phyloP scores from a whole-genome alignment of 2,329 filamentous ascomycete species.

The Scytalidium lignicola region DNA sequence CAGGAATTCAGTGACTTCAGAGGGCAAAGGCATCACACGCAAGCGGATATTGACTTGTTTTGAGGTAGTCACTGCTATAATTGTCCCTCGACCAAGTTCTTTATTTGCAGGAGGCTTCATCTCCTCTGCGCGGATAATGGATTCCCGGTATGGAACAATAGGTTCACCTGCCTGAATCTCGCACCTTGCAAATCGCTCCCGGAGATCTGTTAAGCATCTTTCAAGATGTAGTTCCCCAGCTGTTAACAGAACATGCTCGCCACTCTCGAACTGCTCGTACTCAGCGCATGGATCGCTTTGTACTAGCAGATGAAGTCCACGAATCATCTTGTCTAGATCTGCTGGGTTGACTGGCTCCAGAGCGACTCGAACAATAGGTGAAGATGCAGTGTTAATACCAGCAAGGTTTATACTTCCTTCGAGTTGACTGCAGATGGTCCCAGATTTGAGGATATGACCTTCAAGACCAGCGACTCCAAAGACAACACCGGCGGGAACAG shows the following conservation, averaged over 20 bases:
- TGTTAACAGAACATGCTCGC: conserved; percentile 91
- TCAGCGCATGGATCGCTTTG: conserved; percentile 94
- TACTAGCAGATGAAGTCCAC: conserved; percentile 77
- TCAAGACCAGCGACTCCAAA: conserved; percentile 93
- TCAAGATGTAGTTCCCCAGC: conserved; percentile 94
- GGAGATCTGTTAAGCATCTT: conserved; percentile 85
- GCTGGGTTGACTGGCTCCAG: conserved; percentile 88
- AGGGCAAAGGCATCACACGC: conserved; percentile 72
- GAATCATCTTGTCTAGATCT: conserved; percentile 92
- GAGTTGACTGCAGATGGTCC: conserved; percentile 83
- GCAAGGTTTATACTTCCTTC: conserved; percentile 87
- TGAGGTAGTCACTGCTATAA: conserved; percentile 71
- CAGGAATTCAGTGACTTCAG: conserved; percentile 77
- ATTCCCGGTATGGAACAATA: conserved; percentile 94
- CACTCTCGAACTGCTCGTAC: conserved; percentile 88
- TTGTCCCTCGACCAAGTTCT: conserved; percentile 77
- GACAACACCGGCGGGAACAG: conserved; percentile 87
- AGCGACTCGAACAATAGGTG: conserved; percentile 92
- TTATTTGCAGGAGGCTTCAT: conserved; percentile 88
- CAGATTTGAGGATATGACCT: conserved; percentile 91
- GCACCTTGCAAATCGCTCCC: conserved; percentile 87
- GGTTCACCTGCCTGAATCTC: conserved; percentile 92
- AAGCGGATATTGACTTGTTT: conserved; percentile 79
- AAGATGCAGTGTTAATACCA: conserved; percentile 72
- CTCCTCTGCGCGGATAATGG: conserved; percentile 79